Conservation (phyloP, 1,284 basidiomycete genomes). For the Puccinia brachypodii region DNA sequence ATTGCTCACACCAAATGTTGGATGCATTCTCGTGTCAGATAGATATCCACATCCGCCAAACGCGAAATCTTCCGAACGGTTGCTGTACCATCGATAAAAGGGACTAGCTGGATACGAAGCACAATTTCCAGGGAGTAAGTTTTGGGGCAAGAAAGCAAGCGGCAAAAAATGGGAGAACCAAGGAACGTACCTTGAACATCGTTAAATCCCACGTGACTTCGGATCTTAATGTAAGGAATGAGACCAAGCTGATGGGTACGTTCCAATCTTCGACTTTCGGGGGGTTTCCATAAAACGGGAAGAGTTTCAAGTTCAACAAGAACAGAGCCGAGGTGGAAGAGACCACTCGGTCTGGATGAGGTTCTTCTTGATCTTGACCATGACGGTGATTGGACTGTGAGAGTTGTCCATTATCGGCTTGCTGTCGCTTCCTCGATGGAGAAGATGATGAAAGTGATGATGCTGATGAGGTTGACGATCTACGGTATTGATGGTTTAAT, state of each 20-base stretch:
- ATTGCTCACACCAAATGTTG: slow-evolving; percentile 79
- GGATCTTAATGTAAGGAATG: slow-evolving; percentile 75
- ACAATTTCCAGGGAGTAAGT: not conserved
- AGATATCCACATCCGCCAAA: slow-evolving; percentile 83
- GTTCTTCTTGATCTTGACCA: not conserved
- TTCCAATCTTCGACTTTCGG: slow-evolving; percentile 87
- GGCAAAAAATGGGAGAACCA: not conserved
- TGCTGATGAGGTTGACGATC: not conserved
- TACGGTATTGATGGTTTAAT: slow-evolving; percentile 71
- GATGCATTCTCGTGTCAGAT: slow-evolving; percentile 79
- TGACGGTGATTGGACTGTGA: not conserved
- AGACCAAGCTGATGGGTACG: slow-evolving; percentile 86
- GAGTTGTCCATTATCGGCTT: not conserved
- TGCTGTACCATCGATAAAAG: slow-evolving; percentile 82
- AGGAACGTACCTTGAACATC: slow-evolving; percentile 69
- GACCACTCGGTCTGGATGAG: not conserved
- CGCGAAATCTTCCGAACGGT: slow-evolving; percentile 88
- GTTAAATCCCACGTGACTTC: slow-evolving; percentile 91
- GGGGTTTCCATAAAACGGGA: slow-evolving; percentile 92
- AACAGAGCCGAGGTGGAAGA: slow-evolving; percentile 59
- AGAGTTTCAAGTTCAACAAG: slow-evolving; percentile 85
- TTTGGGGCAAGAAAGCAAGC: not conserved
- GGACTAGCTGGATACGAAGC: slow-evolving; percentile 66
- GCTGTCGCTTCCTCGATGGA: not conserved
- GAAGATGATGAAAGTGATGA: not conserved